Evolutionary conservation across 495 filamentous ascomycete genomes (phyloP).

Genomic region (Penicillium simplicissimum): DNA sequence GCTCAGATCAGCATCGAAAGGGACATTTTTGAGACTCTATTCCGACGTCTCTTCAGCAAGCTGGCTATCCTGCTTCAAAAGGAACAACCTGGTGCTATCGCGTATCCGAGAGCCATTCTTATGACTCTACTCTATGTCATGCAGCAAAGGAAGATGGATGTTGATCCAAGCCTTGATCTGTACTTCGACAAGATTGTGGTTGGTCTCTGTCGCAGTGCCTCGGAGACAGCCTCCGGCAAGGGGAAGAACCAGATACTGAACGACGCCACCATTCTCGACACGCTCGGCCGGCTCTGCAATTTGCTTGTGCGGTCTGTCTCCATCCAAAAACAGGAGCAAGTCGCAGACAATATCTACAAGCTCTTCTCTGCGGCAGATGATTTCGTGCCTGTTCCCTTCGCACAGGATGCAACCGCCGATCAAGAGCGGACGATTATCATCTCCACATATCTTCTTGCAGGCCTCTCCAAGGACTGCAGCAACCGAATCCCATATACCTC

Average conservation of each 20-base stretch:
- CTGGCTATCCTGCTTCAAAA: constrained; percentile 59
- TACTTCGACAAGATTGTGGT: constrained; percentile 65
- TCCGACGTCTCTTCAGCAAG: constrained; percentile 67
- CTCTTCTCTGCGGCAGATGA: constrained; percentile 47
- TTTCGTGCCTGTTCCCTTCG: constrained; percentile 45
- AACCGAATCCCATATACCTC: constrained; percentile 35
- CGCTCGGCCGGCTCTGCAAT: constrained; percentile 63
- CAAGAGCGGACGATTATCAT: constrained; percentile 56
- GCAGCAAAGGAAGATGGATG: constrained; percentile 51
- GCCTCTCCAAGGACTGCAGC: constrained; percentile 45
- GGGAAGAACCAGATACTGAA: constrained; percentile 48
- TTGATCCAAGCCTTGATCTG: constrained; percentile 50
- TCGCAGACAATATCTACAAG: constrained; percentile 58
- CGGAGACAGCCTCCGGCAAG: constrained; percentile 42
- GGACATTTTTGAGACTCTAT: constrained; percentile 67
- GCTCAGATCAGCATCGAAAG: constrained; percentile 67
- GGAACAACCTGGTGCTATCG: constrained; percentile 47
- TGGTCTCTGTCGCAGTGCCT: constrained; percentile 46
- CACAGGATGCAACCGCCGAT: constrained; percentile 32
- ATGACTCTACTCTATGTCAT: constrained; percentile 67
- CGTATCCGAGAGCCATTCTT: constrained; percentile 61
- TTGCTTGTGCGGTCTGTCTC: constrained; percentile 59
- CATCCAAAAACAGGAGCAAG: constrained; percentile 52
- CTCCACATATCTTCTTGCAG: constrained; percentile 63
- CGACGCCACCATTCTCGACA: constrained; percentile 57